Base-by-base conservation (phyloP, 352 stramenopile genomes). In the Phytophthora pistaciae region DNA sequence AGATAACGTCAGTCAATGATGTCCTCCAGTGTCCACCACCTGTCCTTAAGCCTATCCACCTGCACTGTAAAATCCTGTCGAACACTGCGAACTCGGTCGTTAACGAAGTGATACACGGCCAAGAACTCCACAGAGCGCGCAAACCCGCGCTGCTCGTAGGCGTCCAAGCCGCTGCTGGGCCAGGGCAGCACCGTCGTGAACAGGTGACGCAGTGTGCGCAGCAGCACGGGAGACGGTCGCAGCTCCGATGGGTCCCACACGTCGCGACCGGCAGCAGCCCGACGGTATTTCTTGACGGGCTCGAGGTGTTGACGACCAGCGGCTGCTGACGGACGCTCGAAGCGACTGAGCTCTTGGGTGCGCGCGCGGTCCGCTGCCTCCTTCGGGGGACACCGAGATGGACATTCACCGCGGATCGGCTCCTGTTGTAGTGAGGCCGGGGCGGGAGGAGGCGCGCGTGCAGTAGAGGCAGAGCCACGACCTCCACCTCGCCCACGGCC, bases 11-110 rank as follows among this genome's bases (percentile, higher is more conserved):
- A 69, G 13, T 6, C 52, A 10, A n/a, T 64, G 54, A n/a, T 64
- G 54, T 56, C 16, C 49, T 49, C 61, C 59, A 64, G 18, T 59
- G 20, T 50, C 33, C 23, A 53, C 18, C 44, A 29, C 20, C 1
- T 21, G 14, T 33, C 23, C 25, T 56, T 14, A 58, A 23, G n/a
- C 3, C 40, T 23, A 5, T 25, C n/a, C 20, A 90, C 83, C 80
- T 93, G 86, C 5, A 94, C 61, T 5, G 80, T 89, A 53, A 91
- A 88, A 72, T 94, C 87, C 59, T 94, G 84, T 40, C 87, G 83
- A 13, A 94, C 79, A 38, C 83, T 89, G 13, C 87, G 87, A 25
- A 92, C 36, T n/a, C 87, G 82, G 68, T 94, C 87, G 50, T 74
- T 86, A 1, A 94, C 20, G 60, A 92, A 94, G 61, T 94, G 80